A percentile compares a stretch with the other conserved stretches of the same genome.
phyloP scores from a whole-genome alignment of 2,329 filamentous ascomycete species.

The Proliferodiscus dingleyae region DNA sequence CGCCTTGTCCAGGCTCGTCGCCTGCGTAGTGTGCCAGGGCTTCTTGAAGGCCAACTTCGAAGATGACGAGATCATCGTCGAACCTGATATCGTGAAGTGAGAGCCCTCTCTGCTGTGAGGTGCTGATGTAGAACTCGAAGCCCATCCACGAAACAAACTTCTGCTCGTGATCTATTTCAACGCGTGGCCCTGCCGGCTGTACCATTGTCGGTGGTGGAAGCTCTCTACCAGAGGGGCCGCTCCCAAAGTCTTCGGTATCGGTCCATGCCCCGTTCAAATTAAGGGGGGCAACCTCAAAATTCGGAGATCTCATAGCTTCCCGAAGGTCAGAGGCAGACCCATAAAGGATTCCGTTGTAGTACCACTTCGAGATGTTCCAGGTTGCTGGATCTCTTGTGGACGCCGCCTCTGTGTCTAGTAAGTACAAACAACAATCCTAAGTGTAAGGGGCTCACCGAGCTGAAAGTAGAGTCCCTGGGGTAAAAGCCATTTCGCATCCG shows the following conservation, averaged over 20 bases:
- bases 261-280: conserved; percentile 19
- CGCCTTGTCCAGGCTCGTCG: conserved; percentile 26
- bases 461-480: conserved; percentile 5
- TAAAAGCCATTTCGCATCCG: background rate
- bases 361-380: conserved; percentile 49
- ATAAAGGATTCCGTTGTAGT: conserved; percentile 51
- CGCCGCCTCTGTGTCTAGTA: conserved; percentile 42
- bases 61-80: conserved; percentile 50
- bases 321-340: conserved; percentile 44
- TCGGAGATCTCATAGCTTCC: conserved; percentile 27
- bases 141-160: conserved; percentile 19
- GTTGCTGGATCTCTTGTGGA: conserved; percentile 45
- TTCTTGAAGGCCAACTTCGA: conserved; percentile 52
- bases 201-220: conserved; percentile 14
- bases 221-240: conserved; percentile 3
- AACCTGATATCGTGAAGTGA: conserved; percentile 47
- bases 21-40: conserved; percentile 35
- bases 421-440: conserved; percentile 37
- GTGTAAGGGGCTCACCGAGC: conserved; percentile 34
- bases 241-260: conserved; percentile 11
- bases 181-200: conserved; percentile 19
- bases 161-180: conserved; percentile 9
- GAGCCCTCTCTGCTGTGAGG: conserved; percentile 44
- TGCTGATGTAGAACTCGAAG: conserved; percentile 43
- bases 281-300: conserved; percentile 10